Evolutionary conservation across 176 grass and related monocot genomes (phyloP).

Genomic region (Eleusine indica): DNA sequence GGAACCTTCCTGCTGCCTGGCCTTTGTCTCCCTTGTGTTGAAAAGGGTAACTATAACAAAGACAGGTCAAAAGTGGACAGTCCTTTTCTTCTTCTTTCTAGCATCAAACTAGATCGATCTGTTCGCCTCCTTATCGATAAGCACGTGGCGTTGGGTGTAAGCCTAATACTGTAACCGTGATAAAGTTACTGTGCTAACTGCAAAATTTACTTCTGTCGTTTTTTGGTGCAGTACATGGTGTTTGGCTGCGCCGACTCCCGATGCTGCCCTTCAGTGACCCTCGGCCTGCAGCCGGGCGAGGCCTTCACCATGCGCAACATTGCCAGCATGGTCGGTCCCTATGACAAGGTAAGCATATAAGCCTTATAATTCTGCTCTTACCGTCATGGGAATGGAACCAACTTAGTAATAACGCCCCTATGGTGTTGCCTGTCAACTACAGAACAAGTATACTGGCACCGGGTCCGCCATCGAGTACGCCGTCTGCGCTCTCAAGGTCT

Average conservation of each 20-base stretch:
- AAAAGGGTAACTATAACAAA: background rate
- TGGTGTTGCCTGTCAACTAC: background rate
- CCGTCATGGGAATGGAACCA: background rate
- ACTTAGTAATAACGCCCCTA: background rate
- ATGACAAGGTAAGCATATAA: conserved; percentile 53
- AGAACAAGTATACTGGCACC: conserved; percentile 60
- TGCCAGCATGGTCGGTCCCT: conserved; percentile 73
- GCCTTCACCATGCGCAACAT: conserved; percentile 95
- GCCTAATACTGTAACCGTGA: background rate
- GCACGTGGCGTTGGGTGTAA: background rate
- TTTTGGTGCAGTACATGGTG: conserved; percentile 82
- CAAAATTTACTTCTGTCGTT: background rate
- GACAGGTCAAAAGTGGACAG: background rate
- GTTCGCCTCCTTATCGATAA: conserved; percentile 24
- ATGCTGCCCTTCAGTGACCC: conserved; percentile 91
- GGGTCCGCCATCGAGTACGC: conserved; percentile 92
- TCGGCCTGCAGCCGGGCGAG: conserved; percentile 82
- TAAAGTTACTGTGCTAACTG: background rate
- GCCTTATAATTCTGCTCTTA: background rate
- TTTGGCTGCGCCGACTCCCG: conserved; percentile 89
- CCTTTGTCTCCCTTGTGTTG: background rate
- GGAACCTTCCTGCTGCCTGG: conserved; percentile 10
- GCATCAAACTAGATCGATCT: background rate
- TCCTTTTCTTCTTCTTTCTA: background rate
- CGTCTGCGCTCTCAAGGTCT: conserved; percentile 77